Base-by-base conservation (phyloP, 2,329 filamentous ascomycete genomes). In the Penicillium vulpinum region DNA sequence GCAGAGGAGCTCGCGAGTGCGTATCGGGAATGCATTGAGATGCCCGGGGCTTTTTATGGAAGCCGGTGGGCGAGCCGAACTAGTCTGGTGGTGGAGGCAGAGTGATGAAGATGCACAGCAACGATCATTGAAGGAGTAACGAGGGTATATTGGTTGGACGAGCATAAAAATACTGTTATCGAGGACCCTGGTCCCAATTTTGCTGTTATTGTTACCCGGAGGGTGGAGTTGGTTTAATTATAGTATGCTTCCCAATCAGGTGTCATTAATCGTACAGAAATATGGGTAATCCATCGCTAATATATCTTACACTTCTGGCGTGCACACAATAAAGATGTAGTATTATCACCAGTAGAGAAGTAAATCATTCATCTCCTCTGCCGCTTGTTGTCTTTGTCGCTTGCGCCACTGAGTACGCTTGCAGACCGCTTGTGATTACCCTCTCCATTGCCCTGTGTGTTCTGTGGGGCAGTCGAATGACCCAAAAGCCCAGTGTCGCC, bases 341-440 rank as follows among this genome's bases (percentile, higher is more conserved):
- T 44, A 16, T 35, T 31, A 21, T n/a, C 33, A 41, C 35, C 49
- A 33, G 29, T 45, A 51, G 10, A 18, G 21, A 21, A 24, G 22
- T 11, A 35, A 13, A 22, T 2, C 5, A 53, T 53, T 57, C 67
- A 75, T 54, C 79, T 80, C 65, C 75, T 79, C 67, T 80, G 78
- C 51, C 79, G 75, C 69, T 83, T 83, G 8, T 70, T 68, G 63
- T 78, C 80, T 70, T 81, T 81, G 55, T 91, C 87, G 70, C 88
- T 91, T 6, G 78, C 77, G 16, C 81, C 78, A 71, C 90, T 93
- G 51, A 95, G 73, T 31, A 92, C 90, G 72, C 91, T 95, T 1
- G 90, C 90, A 70, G 91, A 94, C 57, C 91, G 84, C 78, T 95
- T 95, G 62, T 89, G 87, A 21, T 57, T 58, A 10, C 61, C 58